Evolutionary conservation across 31 red algal genomes (phyloP).

Genomic region (Porphyra umbilicalis): DNA sequence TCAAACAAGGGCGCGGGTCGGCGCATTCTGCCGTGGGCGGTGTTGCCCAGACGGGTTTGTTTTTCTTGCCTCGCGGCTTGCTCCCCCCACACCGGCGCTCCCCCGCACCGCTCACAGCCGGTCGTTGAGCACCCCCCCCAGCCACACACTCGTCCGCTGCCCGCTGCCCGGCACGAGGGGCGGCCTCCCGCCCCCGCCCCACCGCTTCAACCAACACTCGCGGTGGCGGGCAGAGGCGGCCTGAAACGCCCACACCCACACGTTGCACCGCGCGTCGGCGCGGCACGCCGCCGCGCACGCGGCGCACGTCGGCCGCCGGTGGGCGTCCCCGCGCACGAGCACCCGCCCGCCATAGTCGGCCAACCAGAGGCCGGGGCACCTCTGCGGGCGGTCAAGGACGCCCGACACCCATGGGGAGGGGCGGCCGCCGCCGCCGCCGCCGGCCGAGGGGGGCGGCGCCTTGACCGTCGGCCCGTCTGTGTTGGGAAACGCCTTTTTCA

Average conservation of each 20-base stretch:
- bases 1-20: too few relatives aligned
- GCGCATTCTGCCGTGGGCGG: too few relatives aligned
- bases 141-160: neutral
- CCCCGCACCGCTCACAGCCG: neutral
- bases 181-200: neutral
- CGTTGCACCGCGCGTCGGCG: neutral
- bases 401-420: neutral
- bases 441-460: too few relatives aligned
- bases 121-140: neutral
- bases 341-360: neutral
- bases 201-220: neutral
- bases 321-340: neutral
- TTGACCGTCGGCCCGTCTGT: neutral
- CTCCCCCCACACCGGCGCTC: too few relatives aligned
- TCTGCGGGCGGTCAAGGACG: neutral
- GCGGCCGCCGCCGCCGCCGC: neutral
- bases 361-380: neutral
- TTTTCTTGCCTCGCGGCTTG: too few relatives aligned
- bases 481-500: neutral
- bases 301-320: neutral
- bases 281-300: neutral
- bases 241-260: neutral
- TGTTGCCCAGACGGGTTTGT: too few relatives aligned
- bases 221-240: neutral
- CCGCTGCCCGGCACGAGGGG: neutral